These are phyloP conservation scores for Cystobasidiaceae sp. DNA, from an alignment of 1,284 basidiomycete species.

Conservation along the genomic window DNA sequence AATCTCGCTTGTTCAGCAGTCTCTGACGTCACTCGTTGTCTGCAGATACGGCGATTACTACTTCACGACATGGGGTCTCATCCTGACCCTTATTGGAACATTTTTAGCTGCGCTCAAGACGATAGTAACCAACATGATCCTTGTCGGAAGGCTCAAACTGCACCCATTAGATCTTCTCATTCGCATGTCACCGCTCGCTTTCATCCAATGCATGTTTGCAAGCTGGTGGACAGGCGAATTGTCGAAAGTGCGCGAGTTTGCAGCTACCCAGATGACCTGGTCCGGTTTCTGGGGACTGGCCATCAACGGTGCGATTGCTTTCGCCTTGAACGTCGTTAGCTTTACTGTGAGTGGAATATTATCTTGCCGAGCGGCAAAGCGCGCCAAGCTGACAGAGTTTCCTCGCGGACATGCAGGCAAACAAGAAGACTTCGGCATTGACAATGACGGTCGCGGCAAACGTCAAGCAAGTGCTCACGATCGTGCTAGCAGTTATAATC, in stretches of 20 bases:
- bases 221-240: constrained; percentile 75
- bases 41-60: constrained; percentile 42
- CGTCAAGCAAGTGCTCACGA: constrained; percentile 86
- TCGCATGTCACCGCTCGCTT: constrained; percentile 79
- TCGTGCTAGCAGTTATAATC: constrained; percentile 72
- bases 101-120: constrained; percentile 86
- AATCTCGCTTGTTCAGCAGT: no score
- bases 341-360: constrained; percentile 57
- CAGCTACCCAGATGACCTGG: constrained; percentile 53
- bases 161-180: constrained; percentile 81
- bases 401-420: constrained; percentile 72
- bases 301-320: constrained; percentile 77
- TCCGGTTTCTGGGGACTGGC: constrained; percentile 51
- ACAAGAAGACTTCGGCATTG: constrained; percentile 76
- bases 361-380: no score
- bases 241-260: constrained; percentile 56
- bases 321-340: constrained; percentile 75
- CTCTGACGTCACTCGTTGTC: no score
- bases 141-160: constrained; percentile 51
- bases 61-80: constrained; percentile 65
- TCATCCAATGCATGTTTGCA: constrained; percentile 67
- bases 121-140: constrained; percentile 64
- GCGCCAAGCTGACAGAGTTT: neutral
- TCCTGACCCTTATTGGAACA: constrained; percentile 79
- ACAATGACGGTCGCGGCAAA: constrained; percentile 85